Evolutionary conservation across 805 yeast genomes (phyloP).

Genomic region (Komagataella kurtzmanii): DNA sequence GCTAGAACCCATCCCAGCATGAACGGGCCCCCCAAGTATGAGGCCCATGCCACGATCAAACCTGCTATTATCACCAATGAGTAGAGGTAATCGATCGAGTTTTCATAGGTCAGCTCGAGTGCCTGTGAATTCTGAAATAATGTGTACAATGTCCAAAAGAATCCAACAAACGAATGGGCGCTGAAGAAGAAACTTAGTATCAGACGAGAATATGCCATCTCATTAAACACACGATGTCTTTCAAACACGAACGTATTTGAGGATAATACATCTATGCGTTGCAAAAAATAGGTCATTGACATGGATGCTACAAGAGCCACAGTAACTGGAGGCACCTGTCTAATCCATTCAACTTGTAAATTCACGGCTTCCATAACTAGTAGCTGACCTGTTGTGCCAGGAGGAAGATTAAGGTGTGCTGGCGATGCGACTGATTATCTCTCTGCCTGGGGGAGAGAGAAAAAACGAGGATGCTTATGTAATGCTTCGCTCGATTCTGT

Average conservation of each 20-base stretch:
- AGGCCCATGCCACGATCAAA: conserved; percentile 18
- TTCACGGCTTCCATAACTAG: conserved; percentile 20
- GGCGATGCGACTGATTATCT: background rate
- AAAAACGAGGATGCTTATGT: background rate
- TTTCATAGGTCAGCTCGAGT: conserved; percentile 21
- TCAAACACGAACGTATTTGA: conserved; percentile 19
- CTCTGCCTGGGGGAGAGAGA: background rate
- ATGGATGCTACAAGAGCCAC: conserved; percentile 20
- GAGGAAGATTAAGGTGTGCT: background rate
- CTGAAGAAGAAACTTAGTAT: conserved; percentile 23
- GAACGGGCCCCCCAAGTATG: conserved; percentile 13
- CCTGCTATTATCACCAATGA: conserved; percentile 16
- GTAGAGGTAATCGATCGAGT: conserved; percentile 25
- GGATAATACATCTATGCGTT: conserved; percentile 18
- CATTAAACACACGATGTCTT: conserved; percentile 22
- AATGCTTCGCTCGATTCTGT: too few relatives aligned
- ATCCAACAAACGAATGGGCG: conserved; percentile 24
- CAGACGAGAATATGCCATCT: conserved; percentile 22
- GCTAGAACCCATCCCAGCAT: conserved; percentile 25
- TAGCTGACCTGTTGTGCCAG: background rate
- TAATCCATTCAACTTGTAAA: conserved; percentile 19
- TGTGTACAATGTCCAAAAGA: conserved; percentile 19
- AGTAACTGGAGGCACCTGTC: conserved; percentile 33
- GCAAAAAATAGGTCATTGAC: conserved; percentile 18
- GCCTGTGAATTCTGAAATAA: conserved; percentile 23